A percentile compares a stretch with the other conserved stretches of the same genome.
Conservation (phyloP, 116 monocot species). For the Papilionanthe hybrid region DNA sequence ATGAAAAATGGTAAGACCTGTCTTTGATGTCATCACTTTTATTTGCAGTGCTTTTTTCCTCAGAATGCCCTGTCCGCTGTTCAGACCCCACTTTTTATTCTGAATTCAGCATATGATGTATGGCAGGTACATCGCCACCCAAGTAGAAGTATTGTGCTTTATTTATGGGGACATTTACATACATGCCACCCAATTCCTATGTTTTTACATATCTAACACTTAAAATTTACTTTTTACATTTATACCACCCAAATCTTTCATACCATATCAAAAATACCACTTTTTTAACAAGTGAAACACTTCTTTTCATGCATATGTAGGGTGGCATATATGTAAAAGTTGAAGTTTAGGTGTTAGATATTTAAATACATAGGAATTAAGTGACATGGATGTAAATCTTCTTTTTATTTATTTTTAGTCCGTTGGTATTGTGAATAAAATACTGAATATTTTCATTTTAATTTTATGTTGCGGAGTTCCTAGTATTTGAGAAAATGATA, state of each 20-base stretch:
- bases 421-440: background rate
- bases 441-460: background rate
- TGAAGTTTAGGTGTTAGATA: too few species aligned
- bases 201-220: too few species aligned
- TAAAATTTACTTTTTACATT: too few species aligned
- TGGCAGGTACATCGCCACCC: conserved; percentile 29
- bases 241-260: too few species aligned
- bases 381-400: background rate
- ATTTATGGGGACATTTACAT: background rate
- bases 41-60: conserved; percentile 48
- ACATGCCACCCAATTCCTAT: too few species aligned
- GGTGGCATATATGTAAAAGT: too few species aligned
- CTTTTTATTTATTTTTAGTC: conserved; percentile 4
- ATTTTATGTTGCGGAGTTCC: background rate
- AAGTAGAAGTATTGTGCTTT: background rate
- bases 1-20: background rate
- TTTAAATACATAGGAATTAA: too few species aligned
- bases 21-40: background rate
- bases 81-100: conserved; percentile 36
- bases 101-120: conserved; percentile 51
- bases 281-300: too few species aligned
- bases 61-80: conserved; percentile 26
- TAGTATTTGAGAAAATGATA: background rate
- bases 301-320: too few species aligned
- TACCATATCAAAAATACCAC: too few species aligned